Base-by-base conservation (phyloP, 176 grass and related monocot species). In the Cymbopogon citratus region DNA sequence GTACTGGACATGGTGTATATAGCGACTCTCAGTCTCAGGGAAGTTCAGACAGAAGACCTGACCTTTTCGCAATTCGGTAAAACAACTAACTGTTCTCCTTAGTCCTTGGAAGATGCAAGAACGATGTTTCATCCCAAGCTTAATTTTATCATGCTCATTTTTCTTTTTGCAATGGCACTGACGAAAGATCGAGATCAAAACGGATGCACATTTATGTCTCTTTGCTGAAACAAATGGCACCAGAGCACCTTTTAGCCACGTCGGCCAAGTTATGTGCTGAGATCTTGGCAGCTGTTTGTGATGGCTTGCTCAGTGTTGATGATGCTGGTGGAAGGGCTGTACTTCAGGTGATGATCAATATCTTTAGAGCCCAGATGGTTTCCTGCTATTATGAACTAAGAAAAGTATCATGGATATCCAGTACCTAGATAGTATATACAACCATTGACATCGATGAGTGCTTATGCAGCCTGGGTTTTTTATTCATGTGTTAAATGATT, bases 211-310 rank as follows among this genome's bases (percentile, higher is more conserved):
- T 94, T 69, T 97, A 94, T 85, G 75, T 89, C 74, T 91, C 92
- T 85, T 87, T 97, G 86, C 92, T 43, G 41, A 43, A 43, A 43
- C 41, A 43, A 43, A 43, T 43, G 41, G 41, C 41, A 12, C 41
- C 1, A 54, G 92, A 97, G 81, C 92, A 97, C 56, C 92, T 97
- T 80, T 82, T 97, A 81, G 95, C 95, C 72, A 94, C 90, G 3
- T 97, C 90, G 43, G 95, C 95, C 45, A 94, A 97, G 64, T 89
- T 94, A 35, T 97, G 92, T 85, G 90, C 95, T 26, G 88, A 97
- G 86, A 94, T 97, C 72, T 86, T 94, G 65, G 43, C 43, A 45
- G 43, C 12, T 45, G 43, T 45, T 45, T 45, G 43, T 14, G 43
- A 43, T 45, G 43, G 12, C 0, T 45, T 45, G 43, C 3, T 45